Base-by-base conservation (phyloP, 306 rosid genomes). In the Vigna unguiculata region DNA sequence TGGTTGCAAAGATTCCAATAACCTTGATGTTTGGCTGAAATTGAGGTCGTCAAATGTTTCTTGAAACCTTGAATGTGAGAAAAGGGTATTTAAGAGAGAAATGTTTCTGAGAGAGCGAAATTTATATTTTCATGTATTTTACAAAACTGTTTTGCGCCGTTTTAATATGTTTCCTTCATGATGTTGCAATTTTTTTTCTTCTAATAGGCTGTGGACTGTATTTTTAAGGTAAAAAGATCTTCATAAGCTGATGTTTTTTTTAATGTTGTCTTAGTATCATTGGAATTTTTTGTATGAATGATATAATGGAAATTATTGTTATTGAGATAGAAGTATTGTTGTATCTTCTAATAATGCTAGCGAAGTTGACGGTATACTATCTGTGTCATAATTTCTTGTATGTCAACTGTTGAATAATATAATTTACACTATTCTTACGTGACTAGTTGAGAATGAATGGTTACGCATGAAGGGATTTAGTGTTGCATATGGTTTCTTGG, bases 381-480 rank as follows among this genome's bases (percentile, higher is more conserved):
- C 4, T 58, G 45, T 30, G 45, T 30, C 32, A 21, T 60, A 7
- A 4, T 68, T 58, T 74, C 61, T 22, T 22, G 36, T 24, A 4
- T 30, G 30, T 21, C 49, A 66, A 7, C 22, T 69, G 17, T 71
- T 54, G 65, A 71, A 60, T 24, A 54, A 69, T 74, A 36, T 12
- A 45, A 52, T 7, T 69, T 48, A 53, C 19, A 43, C 13, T 34
- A 69, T 25, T 66, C 55, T 57, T 38, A 21, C 25, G 17, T 3
- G 58, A 67, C 36, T 82, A 51, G 16, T 9, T 66, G 72, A 53
- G 45, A 52, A 69, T 20, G 32, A 25, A 2, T 49, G 78, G 21
- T 72, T 73, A 24, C 59, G 22, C 61, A 43, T 69, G 53, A 59
- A 32, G 48, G 20, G 36, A 54, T 65, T 46, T 58, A 7, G 55